Percentiles rank a stretch among this genome's conserved stretches.
These are phyloP conservation scores for Prunus davidiana DNA, from an alignment of 306 rosid genomes.

Conservation along the genomic window DNA sequence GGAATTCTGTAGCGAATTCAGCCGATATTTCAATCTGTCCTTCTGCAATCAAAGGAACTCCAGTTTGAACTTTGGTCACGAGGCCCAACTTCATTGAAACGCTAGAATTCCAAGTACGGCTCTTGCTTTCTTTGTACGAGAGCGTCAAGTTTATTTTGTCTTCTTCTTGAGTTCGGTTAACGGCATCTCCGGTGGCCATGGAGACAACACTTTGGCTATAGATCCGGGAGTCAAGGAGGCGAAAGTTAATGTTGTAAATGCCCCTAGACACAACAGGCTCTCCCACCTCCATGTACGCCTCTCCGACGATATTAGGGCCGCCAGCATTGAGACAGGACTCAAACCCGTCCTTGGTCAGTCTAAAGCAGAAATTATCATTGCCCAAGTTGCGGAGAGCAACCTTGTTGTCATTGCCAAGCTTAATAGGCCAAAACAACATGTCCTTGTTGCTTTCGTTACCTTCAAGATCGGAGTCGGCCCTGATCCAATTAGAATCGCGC, in stretches of 20 bases:
- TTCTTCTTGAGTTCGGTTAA: neutral
- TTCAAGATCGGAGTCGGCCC: neutral
- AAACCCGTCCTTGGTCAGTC: neutral
- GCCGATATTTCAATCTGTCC: neutral
- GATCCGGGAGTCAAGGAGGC: conserved; percentile 2
- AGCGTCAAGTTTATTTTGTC: neutral
- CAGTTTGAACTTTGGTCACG: neutral
- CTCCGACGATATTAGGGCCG: neutral
- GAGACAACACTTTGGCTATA: neutral
- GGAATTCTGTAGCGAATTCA: neutral
- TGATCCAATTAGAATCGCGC: neutral
- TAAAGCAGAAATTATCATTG: neutral
- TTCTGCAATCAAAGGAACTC: neutral
- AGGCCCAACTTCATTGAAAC: conserved; percentile 6
- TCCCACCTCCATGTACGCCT: neutral
- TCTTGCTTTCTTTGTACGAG: neutral
- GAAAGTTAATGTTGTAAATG: conserved; percentile 7
- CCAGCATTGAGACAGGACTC: neutral
- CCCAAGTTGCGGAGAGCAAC: conserved; percentile 17
- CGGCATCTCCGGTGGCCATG: neutral
- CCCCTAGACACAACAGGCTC: neutral
- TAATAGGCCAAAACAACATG: conserved; percentile 5
- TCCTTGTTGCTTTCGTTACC: neutral
- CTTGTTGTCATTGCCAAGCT: neutral
- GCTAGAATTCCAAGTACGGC: neutral